phyloP scores from a whole-genome alignment of 2,329 filamentous ascomycete species.

The Aspergillus sergii region DNA sequence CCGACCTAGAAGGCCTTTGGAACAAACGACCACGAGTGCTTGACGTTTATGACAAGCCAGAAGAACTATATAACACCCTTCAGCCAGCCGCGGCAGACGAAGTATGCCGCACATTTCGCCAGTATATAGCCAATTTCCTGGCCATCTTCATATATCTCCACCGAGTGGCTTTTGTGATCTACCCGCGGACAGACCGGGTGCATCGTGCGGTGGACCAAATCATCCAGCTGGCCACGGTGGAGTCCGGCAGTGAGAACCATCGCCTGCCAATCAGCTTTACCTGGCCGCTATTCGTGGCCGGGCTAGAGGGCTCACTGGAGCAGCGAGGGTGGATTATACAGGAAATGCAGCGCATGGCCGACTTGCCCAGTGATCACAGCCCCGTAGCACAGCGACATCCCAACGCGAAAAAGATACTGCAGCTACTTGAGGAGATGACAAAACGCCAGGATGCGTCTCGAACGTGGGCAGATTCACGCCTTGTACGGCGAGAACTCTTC shows the following conservation, averaged over 20 bases:
- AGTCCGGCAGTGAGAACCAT: constrained; percentile 19
- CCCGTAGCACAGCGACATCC: constrained; percentile 29
- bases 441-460: constrained; percentile 36
- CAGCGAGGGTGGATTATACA: constrained; percentile 38
- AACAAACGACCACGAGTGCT: constrained; percentile 35
- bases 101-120: constrained; percentile 35
- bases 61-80: constrained; percentile 30
- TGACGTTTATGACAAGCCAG: constrained; percentile 33
- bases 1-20: constrained; percentile 39
- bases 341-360: constrained; percentile 37
- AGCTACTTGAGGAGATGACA: constrained; percentile 38
- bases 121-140: constrained; percentile 39
- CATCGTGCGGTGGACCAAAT: constrained; percentile 39
- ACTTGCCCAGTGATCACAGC: constrained; percentile 9
- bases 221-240: constrained; percentile 36
- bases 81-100: constrained; percentile 28
- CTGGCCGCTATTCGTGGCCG: constrained; percentile 40
- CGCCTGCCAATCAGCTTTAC: constrained; percentile 35
- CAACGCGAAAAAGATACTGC: constrained; percentile 31
- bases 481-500: constrained; percentile 38
- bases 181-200: constrained; percentile 39
- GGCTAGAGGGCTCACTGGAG: constrained; percentile 33
- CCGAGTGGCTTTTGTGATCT: constrained; percentile 41
- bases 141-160: constrained; percentile 41
- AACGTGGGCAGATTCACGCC: constrained; percentile 38